Evolutionary conservation across 306 rosid genomes (phyloP).

Genomic region (Lathyrus tuberosus): DNA sequence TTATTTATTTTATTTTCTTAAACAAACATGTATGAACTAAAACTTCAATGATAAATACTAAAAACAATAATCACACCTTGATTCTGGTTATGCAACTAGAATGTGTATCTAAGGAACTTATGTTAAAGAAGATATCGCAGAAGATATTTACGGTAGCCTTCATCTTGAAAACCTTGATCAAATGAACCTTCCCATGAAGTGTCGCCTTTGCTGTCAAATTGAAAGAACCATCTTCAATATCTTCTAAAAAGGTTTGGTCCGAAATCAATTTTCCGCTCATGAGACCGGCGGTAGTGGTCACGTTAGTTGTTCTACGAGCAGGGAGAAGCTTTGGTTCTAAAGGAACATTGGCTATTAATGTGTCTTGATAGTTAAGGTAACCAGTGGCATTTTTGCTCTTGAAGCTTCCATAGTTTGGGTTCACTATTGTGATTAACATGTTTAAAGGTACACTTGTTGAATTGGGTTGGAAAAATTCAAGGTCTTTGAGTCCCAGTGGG

Average conservation of each 20-base stretch:
- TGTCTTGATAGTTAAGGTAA: constrained; percentile 31
- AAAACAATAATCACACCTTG: constrained; percentile 34
- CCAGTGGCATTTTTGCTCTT: constrained; percentile 28
- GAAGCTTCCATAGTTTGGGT: constrained; percentile 48
- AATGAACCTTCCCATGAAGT: constrained; percentile 47
- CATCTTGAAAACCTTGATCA: constrained; percentile 47
- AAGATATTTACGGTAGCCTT: constrained; percentile 42
- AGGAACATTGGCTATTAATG: constrained; percentile 35
- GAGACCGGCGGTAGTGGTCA: constrained; percentile 33
- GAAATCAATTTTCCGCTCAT: not conserved
- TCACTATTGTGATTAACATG: constrained; percentile 44
- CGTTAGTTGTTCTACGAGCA: constrained; percentile 30
- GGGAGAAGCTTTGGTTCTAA: not conserved
- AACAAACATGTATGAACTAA: not conserved
- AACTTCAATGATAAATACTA: not conserved
- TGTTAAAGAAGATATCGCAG: constrained; percentile 43
- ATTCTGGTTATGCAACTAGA: constrained; percentile 52
- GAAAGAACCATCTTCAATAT: constrained; percentile 35
- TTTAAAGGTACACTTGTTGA: constrained; percentile 32
- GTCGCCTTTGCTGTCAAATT: constrained; percentile 42
- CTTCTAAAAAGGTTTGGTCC: constrained; percentile 8
- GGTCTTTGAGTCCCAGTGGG: constrained; percentile 38
- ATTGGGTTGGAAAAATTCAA: not conserved
- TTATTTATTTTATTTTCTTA: too few species aligned
- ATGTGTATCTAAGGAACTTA: not conserved